Percentiles rank a stretch among this genome's conserved stretches.
These are phyloP conservation scores for Arabis alpina DNA, from an alignment of 345 rosid genomes.

Conservation along the genomic window DNA sequence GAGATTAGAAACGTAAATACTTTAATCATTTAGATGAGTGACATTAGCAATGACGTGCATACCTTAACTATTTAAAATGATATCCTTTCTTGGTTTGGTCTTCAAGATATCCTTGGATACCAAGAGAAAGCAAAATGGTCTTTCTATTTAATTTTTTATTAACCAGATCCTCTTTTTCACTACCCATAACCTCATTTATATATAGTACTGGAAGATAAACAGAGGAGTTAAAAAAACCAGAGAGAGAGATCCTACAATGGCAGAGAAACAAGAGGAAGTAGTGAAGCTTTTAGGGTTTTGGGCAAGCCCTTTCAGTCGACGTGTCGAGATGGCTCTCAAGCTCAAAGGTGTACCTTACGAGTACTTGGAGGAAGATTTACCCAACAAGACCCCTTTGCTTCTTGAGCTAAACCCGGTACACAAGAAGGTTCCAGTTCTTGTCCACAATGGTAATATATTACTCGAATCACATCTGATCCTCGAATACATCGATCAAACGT, in stretches of 20 bases:
- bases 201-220: conserved; percentile 32
- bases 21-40: background rate
- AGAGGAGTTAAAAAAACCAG: background rate
- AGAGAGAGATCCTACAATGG: conserved; percentile 23
- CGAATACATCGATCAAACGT: conserved; percentile 57
- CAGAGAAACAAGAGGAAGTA: conserved; percentile 41
- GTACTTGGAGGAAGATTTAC: conserved; percentile 45
- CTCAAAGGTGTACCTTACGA: conserved; percentile 50
- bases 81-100: background rate
- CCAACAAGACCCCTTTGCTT: conserved; percentile 47
- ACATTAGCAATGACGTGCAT: conserved; percentile 16
- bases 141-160: background rate
- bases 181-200: background rate
- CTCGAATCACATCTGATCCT: conserved; percentile 50
- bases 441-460: conserved; percentile 49
- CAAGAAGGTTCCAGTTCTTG: conserved; percentile 52
- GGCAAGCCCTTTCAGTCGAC: conserved; percentile 47
- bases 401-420: conserved; percentile 46
- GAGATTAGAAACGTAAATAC: background rate
- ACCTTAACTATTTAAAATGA: background rate
- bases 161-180: background rate
- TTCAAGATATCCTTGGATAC: conserved; percentile 15
- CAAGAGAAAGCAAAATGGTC: background rate
- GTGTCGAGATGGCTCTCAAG: conserved; percentile 50
- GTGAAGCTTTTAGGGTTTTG: conserved; percentile 51